Percentiles rank a stretch among this genome's conserved stretches.
phyloP scores from a whole-genome alignment of 75 land plant species.

The Pinus albicaulis region DNA sequence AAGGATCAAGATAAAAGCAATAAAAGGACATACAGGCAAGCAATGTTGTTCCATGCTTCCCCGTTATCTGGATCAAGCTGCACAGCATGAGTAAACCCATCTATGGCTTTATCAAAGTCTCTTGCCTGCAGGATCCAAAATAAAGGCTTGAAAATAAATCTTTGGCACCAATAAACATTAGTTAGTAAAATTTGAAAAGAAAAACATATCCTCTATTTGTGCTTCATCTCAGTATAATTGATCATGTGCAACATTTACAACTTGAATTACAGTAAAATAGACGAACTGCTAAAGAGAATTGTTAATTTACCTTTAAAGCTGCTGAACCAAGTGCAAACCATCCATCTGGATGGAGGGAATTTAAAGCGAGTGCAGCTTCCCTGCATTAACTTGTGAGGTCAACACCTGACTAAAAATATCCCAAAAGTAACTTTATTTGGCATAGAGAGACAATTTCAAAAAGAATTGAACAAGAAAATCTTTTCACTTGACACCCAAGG shows the following conservation, averaged over 20 bases:
- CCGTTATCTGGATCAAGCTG: slow-evolving; percentile 98
- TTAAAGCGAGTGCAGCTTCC: slow-evolving; percentile 91
- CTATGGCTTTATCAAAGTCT: slow-evolving; percentile 86
- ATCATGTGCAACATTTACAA: not conserved
- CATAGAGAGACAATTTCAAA: not conserved
- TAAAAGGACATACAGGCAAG: slow-evolving; percentile 55
- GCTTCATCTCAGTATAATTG: not conserved
- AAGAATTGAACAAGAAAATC: not conserved
- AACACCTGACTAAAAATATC: not conserved
- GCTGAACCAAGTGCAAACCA: slow-evolving; percentile 99
- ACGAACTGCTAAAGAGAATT: not conserved
- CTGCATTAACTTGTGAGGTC: slow-evolving; percentile 18
- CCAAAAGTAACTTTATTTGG: not conserved
- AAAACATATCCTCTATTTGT: not conserved
- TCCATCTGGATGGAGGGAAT: slow-evolving; percentile 95
- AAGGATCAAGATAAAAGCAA: not conserved
- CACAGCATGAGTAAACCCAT: slow-evolving; percentile 83
- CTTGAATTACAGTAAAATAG: not conserved
- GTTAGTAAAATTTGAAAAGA: not conserved
- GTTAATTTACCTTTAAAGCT: slow-evolving; percentile 66
- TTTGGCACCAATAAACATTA: not conserved
- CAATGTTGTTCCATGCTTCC: slow-evolving; percentile 98
- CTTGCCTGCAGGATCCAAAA: slow-evolving; percentile 52
- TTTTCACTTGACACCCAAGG: not conserved
- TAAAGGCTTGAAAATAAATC: not conserved